Conservation (phyloP, 192 early-diverging fungal species). For the Phlyctochytrium bullatum region DNA sequence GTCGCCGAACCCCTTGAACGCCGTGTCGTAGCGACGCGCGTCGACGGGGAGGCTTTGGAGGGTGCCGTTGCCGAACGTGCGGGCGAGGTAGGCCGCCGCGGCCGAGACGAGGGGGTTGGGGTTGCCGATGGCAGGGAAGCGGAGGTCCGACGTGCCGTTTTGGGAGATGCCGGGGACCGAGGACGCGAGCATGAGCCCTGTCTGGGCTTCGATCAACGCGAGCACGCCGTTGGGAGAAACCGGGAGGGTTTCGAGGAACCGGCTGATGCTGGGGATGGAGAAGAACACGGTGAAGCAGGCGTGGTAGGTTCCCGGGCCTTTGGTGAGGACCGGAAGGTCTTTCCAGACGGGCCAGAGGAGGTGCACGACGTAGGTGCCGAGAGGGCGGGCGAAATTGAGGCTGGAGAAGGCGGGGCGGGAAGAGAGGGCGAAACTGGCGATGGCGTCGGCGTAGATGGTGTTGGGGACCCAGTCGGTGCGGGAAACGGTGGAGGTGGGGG, state of each 20-base stretch:
- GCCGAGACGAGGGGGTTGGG: not conserved
- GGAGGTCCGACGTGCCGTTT: not conserved
- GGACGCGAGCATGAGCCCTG: not conserved
- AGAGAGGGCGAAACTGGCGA: not conserved
- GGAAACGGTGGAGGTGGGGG: not conserved
- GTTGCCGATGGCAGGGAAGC: constrained; percentile 2
- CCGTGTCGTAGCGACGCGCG: not conserved
- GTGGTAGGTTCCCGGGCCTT: not conserved
- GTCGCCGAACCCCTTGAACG: not conserved
- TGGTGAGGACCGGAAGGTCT: not conserved
- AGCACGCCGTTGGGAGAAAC: constrained; percentile 1
- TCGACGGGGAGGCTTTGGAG: not conserved
- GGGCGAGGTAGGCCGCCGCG: not conserved
- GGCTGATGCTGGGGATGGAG: not conserved
- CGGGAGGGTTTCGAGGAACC: not conserved
- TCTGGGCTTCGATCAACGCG: constrained; percentile 1
- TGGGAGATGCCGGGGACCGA: not conserved
- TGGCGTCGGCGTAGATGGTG: not conserved
- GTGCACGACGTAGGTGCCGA: not conserved
- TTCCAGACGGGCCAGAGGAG: not conserved
- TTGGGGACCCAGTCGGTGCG: not conserved
- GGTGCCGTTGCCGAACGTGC: not conserved
- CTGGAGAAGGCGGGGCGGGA: not conserved
- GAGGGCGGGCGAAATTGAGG: not conserved
- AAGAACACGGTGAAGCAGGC: not conserved